Evolutionary conservation across 257 asterid species (phyloP).

Genomic region (Nicotiana sylvestris): DNA sequence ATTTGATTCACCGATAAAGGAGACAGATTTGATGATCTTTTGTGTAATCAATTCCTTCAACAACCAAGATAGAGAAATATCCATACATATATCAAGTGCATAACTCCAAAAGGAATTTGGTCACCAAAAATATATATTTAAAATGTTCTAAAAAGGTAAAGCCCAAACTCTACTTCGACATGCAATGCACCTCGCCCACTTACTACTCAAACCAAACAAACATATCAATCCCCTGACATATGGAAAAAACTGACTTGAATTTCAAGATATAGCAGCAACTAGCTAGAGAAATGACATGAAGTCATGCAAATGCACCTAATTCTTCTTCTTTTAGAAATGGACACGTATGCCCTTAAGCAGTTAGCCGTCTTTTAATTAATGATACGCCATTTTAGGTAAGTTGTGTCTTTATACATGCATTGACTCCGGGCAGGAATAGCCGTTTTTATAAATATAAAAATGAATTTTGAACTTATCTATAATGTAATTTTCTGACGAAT

Average conservation of each 20-base stretch:
- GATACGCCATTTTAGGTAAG: neutral
- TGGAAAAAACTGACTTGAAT: neutral
- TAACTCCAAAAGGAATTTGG: neutral
- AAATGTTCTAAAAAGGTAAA: neutral
- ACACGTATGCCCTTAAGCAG: neutral
- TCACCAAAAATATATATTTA: neutral
- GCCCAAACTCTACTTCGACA: neutral
- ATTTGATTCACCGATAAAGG: neutral
- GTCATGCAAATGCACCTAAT: neutral
- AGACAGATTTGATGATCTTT: neutral
- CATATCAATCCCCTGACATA: neutral
- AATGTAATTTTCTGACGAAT: too few species aligned
- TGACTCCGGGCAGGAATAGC: too few species aligned
- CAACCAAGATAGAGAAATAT: conserved; percentile 2
- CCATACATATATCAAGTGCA: neutral
- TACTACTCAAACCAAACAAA: neutral
- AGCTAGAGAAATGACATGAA: neutral
- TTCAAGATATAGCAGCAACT: neutral
- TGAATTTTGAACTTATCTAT: too few species aligned
- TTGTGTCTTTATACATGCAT: neutral
- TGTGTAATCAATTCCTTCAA: neutral
- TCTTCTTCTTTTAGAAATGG: neutral
- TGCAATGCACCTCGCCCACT: neutral
- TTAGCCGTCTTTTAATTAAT: neutral
- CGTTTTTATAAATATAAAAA: too few species aligned